These are phyloP conservation scores for Raddia guianensis DNA, from an alignment of 176 grass and related monocot genomes.

Conservation along the genomic window DNA sequence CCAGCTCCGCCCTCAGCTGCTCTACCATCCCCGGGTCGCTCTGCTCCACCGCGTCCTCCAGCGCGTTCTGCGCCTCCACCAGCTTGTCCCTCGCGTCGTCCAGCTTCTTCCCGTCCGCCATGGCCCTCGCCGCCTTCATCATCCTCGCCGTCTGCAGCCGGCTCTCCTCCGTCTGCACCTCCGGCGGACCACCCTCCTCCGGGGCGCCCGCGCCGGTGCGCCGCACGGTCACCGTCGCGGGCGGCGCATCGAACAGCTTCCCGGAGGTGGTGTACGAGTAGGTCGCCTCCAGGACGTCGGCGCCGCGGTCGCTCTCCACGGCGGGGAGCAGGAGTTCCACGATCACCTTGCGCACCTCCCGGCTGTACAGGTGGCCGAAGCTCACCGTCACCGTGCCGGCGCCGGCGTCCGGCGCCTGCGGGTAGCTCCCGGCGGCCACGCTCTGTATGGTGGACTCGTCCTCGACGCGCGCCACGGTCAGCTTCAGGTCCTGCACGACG, in stretches of 20 bases:
- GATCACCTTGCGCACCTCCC: conserved; percentile 2
- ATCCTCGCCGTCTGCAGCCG: neutral
- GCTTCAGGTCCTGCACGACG: conserved; percentile 5
- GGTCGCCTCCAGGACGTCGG: neutral
- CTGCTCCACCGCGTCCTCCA: neutral
- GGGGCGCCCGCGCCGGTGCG: neutral
- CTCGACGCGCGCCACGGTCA: neutral
- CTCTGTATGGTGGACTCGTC: neutral
- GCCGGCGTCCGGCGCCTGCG: neutral
- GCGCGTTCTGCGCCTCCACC: conserved; percentile 19
- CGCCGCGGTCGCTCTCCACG: neutral
- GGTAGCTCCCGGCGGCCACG: neutral
- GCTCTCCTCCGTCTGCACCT: neutral
- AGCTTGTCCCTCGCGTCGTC: neutral
- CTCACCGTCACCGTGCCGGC: neutral
- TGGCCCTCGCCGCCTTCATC: neutral
- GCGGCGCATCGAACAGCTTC: neutral
- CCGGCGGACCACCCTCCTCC: neutral
- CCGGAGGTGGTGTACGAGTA: conserved; percentile 8
- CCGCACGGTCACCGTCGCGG: neutral
- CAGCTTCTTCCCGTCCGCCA: neutral
- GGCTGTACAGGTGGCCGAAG: conserved; percentile 29
- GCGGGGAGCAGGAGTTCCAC: neutral
- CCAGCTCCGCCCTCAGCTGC: neutral
- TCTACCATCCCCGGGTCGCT: neutral